Evolutionary conservation across 140 eudicot genomes (phyloP).

Genomic region (Flaveria floridana): DNA sequence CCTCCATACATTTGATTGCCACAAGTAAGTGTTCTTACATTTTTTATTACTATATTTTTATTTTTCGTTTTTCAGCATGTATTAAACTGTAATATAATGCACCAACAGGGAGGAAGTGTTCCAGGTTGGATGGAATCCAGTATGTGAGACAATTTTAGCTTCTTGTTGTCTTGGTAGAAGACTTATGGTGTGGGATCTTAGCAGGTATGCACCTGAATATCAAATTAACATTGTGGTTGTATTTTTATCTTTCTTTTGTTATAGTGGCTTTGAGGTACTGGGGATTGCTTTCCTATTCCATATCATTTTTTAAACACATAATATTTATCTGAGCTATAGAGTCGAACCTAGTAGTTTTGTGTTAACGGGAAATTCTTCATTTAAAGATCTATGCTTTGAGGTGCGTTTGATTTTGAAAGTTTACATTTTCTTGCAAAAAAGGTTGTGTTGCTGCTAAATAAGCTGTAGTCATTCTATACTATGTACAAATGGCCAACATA

Average conservation of each 20-base stretch:
- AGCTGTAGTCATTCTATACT: not conserved
- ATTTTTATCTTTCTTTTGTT: not conserved
- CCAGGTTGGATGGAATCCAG: conserved; percentile 98
- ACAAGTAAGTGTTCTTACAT: conserved; percentile 62
- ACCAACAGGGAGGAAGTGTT: conserved; percentile 80
- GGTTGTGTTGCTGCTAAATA: not conserved
- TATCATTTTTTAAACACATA: not conserved
- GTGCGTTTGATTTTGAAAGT: not conserved
- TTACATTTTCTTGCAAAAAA: not conserved
- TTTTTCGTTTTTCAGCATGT: not conserved
- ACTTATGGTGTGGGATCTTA: conserved; percentile 98
- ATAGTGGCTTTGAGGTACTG: not conserved
- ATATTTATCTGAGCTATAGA: not conserved
- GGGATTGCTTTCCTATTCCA: not conserved
- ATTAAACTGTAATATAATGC: not conserved
- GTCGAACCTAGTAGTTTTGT: not conserved
- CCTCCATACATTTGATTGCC: conserved; percentile 83
- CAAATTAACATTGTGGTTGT: not conserved
- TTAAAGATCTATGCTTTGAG: not conserved
- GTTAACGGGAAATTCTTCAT: not conserved
- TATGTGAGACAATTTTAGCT: conserved; percentile 86
- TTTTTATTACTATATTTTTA: not conserved
- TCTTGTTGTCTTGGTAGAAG: conserved; percentile 98
- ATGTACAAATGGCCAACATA: not conserved
- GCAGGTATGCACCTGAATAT: conserved; percentile 55